Conservation (phyloP, 371 early-diverging fungal species). For the Apophysomyces trapeziformis region DNA sequence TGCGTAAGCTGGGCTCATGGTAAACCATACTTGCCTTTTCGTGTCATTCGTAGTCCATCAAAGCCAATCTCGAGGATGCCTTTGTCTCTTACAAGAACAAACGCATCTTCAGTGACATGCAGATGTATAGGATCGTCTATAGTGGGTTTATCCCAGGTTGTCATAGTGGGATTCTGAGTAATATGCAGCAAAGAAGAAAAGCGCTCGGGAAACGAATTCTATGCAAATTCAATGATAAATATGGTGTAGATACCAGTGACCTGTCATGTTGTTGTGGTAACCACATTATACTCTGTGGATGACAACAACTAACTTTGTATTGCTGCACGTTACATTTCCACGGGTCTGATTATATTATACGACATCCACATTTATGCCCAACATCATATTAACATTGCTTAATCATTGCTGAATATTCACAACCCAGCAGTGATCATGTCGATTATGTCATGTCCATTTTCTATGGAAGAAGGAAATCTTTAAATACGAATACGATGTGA, state of each 20-base stretch:
- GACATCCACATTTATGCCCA: no score
- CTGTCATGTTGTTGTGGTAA: neutral
- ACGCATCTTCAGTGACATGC: constrained; percentile 29
- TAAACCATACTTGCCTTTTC: constrained; percentile 25
- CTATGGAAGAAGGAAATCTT: no score
- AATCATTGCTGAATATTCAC: no score
- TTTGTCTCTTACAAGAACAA: constrained; percentile 27
- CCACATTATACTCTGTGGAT: no score
- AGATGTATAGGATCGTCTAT: constrained; percentile 14
- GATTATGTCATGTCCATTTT: no score
- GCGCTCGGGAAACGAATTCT: neutral
- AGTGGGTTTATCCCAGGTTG: neutral
- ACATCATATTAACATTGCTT: no score
- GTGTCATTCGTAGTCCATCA: constrained; percentile 26
- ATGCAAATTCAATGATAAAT: neutral
- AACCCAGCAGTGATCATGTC: no score
- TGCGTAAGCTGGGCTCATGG: neutral
- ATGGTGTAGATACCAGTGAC: neutral
- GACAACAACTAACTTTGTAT: no score
- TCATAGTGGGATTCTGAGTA: neutral
- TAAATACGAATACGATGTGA: no score
- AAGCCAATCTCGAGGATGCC: constrained; percentile 33
- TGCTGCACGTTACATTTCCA: no score
- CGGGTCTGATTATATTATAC: no score
- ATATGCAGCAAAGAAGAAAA: constrained; percentile 1